Conservation (phyloP, 2,329 filamentous ascomycete species). For the Orbilia oligospora region DNA sequence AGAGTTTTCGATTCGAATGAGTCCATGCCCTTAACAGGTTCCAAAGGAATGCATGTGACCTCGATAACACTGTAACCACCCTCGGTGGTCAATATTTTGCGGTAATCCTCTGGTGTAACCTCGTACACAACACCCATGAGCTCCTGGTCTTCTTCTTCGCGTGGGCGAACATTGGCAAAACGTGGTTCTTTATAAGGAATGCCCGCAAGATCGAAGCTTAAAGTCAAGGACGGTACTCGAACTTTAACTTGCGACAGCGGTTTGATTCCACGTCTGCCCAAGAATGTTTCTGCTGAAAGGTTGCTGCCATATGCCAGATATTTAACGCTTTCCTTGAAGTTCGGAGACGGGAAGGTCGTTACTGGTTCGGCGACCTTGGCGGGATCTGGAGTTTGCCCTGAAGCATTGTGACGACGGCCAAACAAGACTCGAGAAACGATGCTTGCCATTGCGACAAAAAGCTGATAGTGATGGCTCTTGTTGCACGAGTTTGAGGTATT, state of each 20-base stretch:
- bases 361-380: conserved; percentile 38
- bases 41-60: conserved; percentile 70
- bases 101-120: conserved; percentile 85
- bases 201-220: conserved; percentile 89
- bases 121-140: conserved; percentile 96
- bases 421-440: conserved; percentile 39
- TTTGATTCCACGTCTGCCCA: conserved; percentile 81
- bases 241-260: conserved; percentile 87
- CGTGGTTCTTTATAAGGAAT: conserved; percentile 91
- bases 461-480: neutral
- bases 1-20: conserved; percentile 87
- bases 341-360: conserved; percentile 52
- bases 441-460: conserved; percentile 23
- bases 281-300: conserved; percentile 81
- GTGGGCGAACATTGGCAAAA: conserved; percentile 83
- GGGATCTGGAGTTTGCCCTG: conserved; percentile 28
- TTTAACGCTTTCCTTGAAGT: conserved; percentile 72
- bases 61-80: conserved; percentile 87
- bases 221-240: conserved; percentile 79
- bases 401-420: conserved; percentile 47
- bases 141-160: conserved; percentile 75
- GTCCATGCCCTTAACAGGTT: conserved; percentile 66
- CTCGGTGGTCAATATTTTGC: conserved; percentile 89
- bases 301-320: conserved; percentile 96
- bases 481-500: neutral